phyloP scores from a whole-genome alignment of 495 filamentous ascomycete genomes.

The Daldinia caldariorum region DNA sequence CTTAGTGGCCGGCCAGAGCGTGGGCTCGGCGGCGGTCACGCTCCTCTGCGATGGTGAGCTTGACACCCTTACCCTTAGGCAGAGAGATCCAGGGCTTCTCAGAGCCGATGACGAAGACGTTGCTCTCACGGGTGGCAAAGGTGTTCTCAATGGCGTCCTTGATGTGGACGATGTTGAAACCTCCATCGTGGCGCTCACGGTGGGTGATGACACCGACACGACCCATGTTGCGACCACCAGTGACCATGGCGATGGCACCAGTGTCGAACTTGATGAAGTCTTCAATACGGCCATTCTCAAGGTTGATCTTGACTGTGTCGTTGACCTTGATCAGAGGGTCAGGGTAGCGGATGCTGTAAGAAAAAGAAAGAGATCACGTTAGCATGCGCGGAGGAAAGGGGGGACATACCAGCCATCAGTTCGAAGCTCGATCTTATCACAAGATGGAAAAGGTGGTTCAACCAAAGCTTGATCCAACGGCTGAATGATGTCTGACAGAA shows the following conservation, averaged over 20 bases:
- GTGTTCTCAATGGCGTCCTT: constrained; percentile 99
- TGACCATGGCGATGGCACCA: constrained; percentile 96
- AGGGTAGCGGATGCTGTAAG: constrained; percentile 92
- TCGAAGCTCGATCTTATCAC: constrained; percentile 48
- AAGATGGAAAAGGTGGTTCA: constrained; percentile 57
- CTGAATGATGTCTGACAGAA: constrained; percentile 94
- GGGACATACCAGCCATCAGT: constrained; percentile 60
- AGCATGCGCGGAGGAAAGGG: constrained; percentile 49
- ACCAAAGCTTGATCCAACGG: constrained; percentile 99
- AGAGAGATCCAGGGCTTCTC: constrained; percentile 99
- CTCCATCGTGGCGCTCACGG: constrained; percentile 99
- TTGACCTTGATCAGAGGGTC: constrained; percentile 98
- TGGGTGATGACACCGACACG: constrained; percentile 99
- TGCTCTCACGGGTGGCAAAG: constrained; percentile 97
- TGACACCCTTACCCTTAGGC: constrained; percentile 99
- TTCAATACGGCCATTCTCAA: constrained; percentile 93
- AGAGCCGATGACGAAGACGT: constrained; percentile 96
- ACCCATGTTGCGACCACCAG: constrained; percentile 99
- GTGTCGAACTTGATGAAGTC: constrained; percentile 98
- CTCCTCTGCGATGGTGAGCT: constrained; percentile 98
- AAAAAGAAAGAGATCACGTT: constrained; percentile 46
- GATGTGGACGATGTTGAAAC: constrained; percentile 99
- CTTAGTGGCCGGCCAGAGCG: constrained; percentile 70
- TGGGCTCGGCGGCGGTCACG: constrained; percentile 91
- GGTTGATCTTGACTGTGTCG: constrained; percentile 99